These are phyloP conservation scores for Medicago arabica DNA, from an alignment of 306 rosid species.

Conservation along the genomic window DNA sequence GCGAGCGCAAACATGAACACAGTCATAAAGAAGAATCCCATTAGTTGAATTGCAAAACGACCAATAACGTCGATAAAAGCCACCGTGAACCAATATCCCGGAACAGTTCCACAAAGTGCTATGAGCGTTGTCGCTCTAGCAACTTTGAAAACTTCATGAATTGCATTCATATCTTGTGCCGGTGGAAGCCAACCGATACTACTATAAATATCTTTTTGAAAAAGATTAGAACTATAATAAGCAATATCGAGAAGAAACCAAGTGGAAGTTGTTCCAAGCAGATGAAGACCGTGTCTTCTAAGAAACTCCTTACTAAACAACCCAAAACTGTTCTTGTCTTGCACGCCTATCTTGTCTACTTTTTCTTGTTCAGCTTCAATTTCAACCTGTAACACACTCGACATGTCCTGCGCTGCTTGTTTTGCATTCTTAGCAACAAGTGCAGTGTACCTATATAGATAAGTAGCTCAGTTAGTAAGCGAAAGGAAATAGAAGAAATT, in stretches of 20 bases:
- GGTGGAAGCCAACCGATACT: slow-evolving; percentile 47
- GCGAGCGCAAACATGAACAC: slow-evolving; percentile 49
- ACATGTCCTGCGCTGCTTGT: slow-evolving; percentile 46
- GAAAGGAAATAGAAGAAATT: too few relatives aligned
- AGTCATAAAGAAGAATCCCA: slow-evolving; percentile 51
- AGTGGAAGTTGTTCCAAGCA: slow-evolving; percentile 43
- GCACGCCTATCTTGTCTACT: neutral
- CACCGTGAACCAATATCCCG: slow-evolving; percentile 50
- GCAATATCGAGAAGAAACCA: slow-evolving; percentile 48
- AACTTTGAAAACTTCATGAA: slow-evolving; percentile 42
- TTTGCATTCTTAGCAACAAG: slow-evolving; percentile 43
- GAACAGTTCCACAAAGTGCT: slow-evolving; percentile 47
- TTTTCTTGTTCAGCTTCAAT: slow-evolving; percentile 34
- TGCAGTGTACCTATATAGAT: slow-evolving; percentile 38
- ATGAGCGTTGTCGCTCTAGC: slow-evolving; percentile 40
- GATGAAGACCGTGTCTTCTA: slow-evolving; percentile 37
- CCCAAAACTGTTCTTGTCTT: slow-evolving; percentile 16
- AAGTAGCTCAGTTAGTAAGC: neutral
- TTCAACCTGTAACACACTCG: slow-evolving; percentile 38
- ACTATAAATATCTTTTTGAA: slow-evolving; percentile 42
- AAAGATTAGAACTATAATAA: slow-evolving; percentile 44
- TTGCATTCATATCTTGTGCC: slow-evolving; percentile 40
- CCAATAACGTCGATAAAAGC: slow-evolving; percentile 38
- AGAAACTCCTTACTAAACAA: slow-evolving; percentile 35
- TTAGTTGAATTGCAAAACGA: slow-evolving; percentile 43